Evolutionary conservation across 164 flowering plant species (phyloP).

Genomic region (Nelumbo lutea): DNA sequence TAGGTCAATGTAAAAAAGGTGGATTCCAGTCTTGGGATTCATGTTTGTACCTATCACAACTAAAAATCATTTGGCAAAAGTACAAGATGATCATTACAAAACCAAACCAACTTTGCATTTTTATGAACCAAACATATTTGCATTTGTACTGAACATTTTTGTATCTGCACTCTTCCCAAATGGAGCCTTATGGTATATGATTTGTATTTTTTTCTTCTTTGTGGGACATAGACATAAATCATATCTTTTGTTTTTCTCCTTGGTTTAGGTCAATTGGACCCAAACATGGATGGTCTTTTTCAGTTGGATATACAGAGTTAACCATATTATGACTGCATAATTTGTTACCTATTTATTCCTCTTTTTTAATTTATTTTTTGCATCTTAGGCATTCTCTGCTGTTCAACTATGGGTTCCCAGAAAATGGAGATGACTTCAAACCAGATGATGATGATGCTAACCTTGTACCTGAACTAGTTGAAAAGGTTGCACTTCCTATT

Average conservation of each 20-base stretch:
- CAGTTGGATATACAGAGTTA: background rate
- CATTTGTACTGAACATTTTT: too few species aligned
- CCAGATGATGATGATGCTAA: conserved; percentile 75
- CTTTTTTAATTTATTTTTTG: background rate
- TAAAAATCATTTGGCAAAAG: too few species aligned
- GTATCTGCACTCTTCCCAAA: too few species aligned
- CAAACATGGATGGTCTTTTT: background rate
- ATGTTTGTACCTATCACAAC: too few species aligned
- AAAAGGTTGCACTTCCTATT: conserved; percentile 82
- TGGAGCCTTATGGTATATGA: too few species aligned
- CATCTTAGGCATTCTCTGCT: conserved; percentile 68
- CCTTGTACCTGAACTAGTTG: conserved; percentile 83
- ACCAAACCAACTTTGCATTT: too few species aligned
- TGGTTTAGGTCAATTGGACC: background rate
- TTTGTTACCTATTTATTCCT: background rate
- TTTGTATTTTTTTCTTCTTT: background rate
- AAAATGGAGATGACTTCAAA: conserved; percentile 42
- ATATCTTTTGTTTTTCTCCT: background rate
- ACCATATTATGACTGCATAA: background rate
- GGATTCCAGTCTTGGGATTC: too few species aligned
- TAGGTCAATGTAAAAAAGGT: too few species aligned
- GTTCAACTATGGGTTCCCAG: conserved; percentile 68
- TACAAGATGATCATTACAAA: too few species aligned
- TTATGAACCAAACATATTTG: too few species aligned
- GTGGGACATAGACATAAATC: background rate